Evolutionary conservation across 2,329 filamentous ascomycete genomes (phyloP).

Genomic region (Bipolaris oryzae): DNA sequence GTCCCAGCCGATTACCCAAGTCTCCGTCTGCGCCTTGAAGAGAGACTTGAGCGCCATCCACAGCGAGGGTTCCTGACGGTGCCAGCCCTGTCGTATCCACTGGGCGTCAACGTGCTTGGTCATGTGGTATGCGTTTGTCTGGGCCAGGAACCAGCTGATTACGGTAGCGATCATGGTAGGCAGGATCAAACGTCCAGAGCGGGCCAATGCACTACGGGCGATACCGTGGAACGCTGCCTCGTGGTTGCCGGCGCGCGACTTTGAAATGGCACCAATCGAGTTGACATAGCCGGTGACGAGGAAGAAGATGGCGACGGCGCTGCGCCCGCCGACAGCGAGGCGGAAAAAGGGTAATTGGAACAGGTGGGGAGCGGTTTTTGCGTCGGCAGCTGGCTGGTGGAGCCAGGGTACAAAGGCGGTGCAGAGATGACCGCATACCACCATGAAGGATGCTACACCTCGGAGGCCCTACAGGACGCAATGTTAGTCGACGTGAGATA

Average conservation of each 20-base stretch:
- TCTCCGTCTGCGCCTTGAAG: constrained; percentile 39
- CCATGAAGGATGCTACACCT: constrained; percentile 51
- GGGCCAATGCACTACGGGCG: constrained; percentile 63
- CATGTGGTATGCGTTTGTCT: constrained; percentile 63
- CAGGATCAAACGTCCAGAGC: constrained; percentile 63
- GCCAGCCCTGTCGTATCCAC: constrained; percentile 59
- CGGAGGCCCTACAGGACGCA: constrained; percentile 47
- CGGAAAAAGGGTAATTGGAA: constrained; percentile 66
- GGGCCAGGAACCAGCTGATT: constrained; percentile 61
- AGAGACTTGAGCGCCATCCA: constrained; percentile 42
- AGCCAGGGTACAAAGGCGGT: constrained; percentile 51
- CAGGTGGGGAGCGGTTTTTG: constrained; percentile 55
- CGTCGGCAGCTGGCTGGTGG: constrained; percentile 48
- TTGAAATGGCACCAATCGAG: constrained; percentile 64
- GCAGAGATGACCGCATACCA: constrained; percentile 52
- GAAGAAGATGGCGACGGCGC: constrained; percentile 49
- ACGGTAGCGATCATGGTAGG: constrained; percentile 62
- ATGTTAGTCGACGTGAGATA: constrained; percentile 32
- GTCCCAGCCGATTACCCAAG: constrained; percentile 50
- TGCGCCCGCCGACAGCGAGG: constrained; percentile 60
- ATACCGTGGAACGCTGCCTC: constrained; percentile 61
- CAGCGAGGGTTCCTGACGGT: constrained; percentile 42
- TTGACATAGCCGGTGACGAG: constrained; percentile 70
- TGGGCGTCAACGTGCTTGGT: constrained; percentile 64
- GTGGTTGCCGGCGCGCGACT: constrained; percentile 60